Percentiles rank a stretch among this genome's conserved stretches.
phyloP scores from a whole-genome alignment of 192 early-diverging fungal genomes.

The Mortierella antarctica region DNA sequence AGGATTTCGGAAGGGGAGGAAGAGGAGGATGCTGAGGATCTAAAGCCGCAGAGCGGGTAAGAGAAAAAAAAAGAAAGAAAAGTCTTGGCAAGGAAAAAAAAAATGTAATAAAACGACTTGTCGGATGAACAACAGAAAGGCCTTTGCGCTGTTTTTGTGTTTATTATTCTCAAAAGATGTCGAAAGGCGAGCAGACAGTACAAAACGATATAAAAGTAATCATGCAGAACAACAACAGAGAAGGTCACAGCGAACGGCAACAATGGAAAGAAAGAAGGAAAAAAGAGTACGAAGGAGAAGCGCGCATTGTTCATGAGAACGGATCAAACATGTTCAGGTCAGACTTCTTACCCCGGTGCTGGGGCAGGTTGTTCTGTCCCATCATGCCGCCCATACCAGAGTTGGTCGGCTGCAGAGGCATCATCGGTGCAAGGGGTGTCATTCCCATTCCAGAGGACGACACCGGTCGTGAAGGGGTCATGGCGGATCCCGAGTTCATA shows the following conservation, averaged over 20 bases:
- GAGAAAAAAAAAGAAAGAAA: too few relatives aligned
- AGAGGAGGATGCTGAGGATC: constrained; percentile 40
- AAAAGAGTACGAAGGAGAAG: background rate
- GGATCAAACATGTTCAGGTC: constrained; percentile 54
- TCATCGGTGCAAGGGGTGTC: constrained; percentile 32
- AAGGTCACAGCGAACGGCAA: too few relatives aligned
- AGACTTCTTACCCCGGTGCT: constrained; percentile 48
- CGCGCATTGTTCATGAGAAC: constrained; percentile 27
- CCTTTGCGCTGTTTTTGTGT: too few relatives aligned
- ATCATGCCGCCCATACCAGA: constrained; percentile 10
- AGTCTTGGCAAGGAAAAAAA: too few relatives aligned
- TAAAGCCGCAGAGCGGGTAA: background rate
- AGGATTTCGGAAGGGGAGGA: constrained; percentile 50
- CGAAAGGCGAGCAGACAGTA: too few relatives aligned
- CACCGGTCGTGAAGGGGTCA: constrained; percentile 22
- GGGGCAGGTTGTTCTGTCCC: constrained; percentile 6
- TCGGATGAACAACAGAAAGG: too few relatives aligned
- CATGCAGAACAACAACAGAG: too few relatives aligned
- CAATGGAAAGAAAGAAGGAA: too few relatives aligned
- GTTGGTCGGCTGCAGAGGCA: constrained; percentile 36
- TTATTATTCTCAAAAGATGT: too few relatives aligned
- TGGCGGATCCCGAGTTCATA: constrained; percentile 12
- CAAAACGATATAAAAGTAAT: too few relatives aligned
- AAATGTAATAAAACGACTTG: too few relatives aligned
- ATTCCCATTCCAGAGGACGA: constrained; percentile 24